A percentile compares a stretch with the other conserved stretches of the same genome.
These are phyloP conservation scores for Penicillium arizonense DNA, from an alignment of 495 filamentous ascomycete genomes.

Conservation along the genomic window DNA sequence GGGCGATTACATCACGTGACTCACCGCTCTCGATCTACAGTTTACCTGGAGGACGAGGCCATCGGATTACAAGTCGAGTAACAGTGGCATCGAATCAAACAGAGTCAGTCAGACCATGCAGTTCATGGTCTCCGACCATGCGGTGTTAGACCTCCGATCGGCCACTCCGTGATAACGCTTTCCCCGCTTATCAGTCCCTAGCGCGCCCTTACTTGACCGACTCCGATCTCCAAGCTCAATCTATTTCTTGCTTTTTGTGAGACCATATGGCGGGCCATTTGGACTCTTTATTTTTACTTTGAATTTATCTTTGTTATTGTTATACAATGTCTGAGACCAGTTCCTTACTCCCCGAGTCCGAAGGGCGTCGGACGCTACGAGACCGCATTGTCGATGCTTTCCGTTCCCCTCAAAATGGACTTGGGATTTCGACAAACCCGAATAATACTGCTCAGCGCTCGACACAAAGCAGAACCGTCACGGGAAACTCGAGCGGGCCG, in stretches of 20 bases:
- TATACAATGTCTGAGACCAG: constrained; percentile 30
- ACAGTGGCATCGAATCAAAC: constrained; percentile 2
- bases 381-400: constrained; percentile 39
- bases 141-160: background rate
- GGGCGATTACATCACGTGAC: constrained; percentile 22
- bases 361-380: constrained; percentile 31
- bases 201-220: constrained; percentile 23
- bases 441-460: background rate
- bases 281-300: background rate
- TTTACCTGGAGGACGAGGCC: too few relatives aligned
- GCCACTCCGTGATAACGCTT: constrained; percentile 2
- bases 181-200: constrained; percentile 10
- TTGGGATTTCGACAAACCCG: background rate
- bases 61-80: too few relatives aligned
- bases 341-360: constrained; percentile 18
- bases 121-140: too few relatives aligned
- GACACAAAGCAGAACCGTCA: constrained; percentile 1
- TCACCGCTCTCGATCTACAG: constrained; percentile 24
- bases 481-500: constrained; percentile 19
- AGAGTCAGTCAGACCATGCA: too few relatives aligned
- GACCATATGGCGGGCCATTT: constrained; percentile 1
- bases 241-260: background rate
- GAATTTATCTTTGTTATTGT: background rate
- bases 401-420: constrained; percentile 16
- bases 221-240: background rate